These are phyloP conservation scores for Rhododendron ovatum DNA, from an alignment of 148 eudicot genomes.

Conservation along the genomic window DNA sequence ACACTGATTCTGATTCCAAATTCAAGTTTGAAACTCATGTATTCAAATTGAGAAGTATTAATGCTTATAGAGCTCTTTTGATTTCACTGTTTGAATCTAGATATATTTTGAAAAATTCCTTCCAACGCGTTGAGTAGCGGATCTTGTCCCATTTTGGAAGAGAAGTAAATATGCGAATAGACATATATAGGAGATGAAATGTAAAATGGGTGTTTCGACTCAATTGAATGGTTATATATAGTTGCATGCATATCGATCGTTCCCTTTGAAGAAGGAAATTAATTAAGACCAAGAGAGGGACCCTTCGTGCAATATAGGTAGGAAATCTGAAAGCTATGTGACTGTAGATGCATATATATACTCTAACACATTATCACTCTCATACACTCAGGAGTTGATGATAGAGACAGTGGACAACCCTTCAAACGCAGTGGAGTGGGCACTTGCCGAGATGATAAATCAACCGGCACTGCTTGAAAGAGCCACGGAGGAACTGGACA, in stretches of 20 bases:
- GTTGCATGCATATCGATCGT: background rate
- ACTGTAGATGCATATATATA: too few relatives aligned
- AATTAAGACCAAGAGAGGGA: too few relatives aligned
- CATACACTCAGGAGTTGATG: conserved; percentile 8
- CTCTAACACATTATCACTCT: background rate
- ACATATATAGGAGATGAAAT: too few relatives aligned
- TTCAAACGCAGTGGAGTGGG: conserved; percentile 27
- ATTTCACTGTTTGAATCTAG: too few relatives aligned
- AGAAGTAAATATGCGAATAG: background rate
- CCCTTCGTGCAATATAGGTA: background rate
- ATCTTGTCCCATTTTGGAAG: background rate
- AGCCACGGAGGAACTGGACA: conserved; percentile 22
- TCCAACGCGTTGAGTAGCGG: too few relatives aligned
- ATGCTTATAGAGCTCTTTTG: too few relatives aligned
- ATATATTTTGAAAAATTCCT: too few relatives aligned
- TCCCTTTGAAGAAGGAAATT: too few relatives aligned
- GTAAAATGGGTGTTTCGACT: background rate
- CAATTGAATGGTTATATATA: too few relatives aligned
- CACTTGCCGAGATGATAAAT: conserved; percentile 24
- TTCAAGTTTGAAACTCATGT: too few relatives aligned
- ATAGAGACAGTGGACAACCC: conserved; percentile 19
- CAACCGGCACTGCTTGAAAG: conserved; percentile 12
- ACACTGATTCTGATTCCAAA: too few relatives aligned
- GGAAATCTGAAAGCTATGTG: background rate
- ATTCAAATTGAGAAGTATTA: too few relatives aligned